phyloP scores from a whole-genome alignment of 441 rosid species.

The Rhodomyrtus psidioides region DNA sequence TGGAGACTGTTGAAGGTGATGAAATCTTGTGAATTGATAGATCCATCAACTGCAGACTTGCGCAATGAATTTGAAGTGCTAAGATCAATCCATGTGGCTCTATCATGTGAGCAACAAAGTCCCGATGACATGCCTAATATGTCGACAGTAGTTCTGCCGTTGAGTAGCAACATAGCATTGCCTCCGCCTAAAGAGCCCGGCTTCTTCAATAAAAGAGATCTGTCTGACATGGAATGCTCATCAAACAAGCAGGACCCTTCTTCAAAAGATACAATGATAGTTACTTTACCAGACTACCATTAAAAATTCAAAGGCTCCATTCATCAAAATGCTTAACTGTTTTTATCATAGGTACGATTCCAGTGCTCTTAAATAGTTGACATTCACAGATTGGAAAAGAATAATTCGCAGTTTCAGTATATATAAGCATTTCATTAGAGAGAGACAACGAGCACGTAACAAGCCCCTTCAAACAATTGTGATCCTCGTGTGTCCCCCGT shows the following conservation, averaged over 20 bases:
- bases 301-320: not conserved
- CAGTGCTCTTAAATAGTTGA: not conserved
- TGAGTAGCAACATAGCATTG: conserved; percentile 1
- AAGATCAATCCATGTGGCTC: conserved; percentile 12
- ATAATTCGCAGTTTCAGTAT: not conserved
- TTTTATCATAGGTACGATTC: not conserved
- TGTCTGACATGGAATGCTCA: not conserved
- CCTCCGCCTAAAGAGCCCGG: conserved; percentile 17
- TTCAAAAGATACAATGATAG: not conserved
- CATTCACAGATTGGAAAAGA: not conserved
- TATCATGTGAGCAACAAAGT: conserved; percentile 13
- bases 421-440: not conserved
- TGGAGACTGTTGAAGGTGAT: conserved; percentile 10
- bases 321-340: not conserved
- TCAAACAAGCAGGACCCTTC: not conserved
- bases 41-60: not conserved
- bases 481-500: not conserved
- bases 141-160: conserved; percentile 1
- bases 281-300: not conserved
- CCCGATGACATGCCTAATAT: conserved; percentile 12
- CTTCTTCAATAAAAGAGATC: conserved; percentile 12
- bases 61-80: not conserved
- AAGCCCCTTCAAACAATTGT: not conserved
- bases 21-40: conserved; percentile 4
- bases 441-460: not conserved